Conservation (phyloP, 2,329 filamentous ascomycete genomes). For the Hypoxylon sp. region DNA sequence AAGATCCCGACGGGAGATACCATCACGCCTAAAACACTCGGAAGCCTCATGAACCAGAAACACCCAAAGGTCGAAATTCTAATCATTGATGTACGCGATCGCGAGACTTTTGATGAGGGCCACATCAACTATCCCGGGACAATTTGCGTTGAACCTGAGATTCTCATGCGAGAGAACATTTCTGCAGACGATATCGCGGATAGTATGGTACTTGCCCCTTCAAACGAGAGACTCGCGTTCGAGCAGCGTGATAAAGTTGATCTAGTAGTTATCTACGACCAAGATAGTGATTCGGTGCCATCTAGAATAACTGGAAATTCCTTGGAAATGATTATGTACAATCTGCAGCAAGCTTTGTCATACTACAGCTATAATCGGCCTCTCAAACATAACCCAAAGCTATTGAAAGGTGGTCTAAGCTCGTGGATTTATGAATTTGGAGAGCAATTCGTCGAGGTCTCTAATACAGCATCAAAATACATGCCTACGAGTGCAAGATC, state of each 20-base stretch:
- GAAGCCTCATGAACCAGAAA: slow-evolving; percentile 74
- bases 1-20: slow-evolving; percentile 67
- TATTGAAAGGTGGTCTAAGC: slow-evolving; percentile 85
- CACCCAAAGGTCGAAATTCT: slow-evolving; percentile 74
- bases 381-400: slow-evolving; percentile 78
- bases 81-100: slow-evolving; percentile 86
- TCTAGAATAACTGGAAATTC: slow-evolving; percentile 53
- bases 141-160: slow-evolving; percentile 88
- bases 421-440: slow-evolving; percentile 92
- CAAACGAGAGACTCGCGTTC: slow-evolving; percentile 83
- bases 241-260: slow-evolving; percentile 82
- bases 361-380: slow-evolving; percentile 87
- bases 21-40: slow-evolving; percentile 79
- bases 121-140: slow-evolving; percentile 88
- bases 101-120: slow-evolving; percentile 86
- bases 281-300: slow-evolving; percentile 70
- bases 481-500: slow-evolving; percentile 29
- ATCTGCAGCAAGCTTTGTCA: slow-evolving; percentile 82
- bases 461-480: slow-evolving; percentile 46
- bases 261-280: slow-evolving; percentile 91
- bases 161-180: slow-evolving; percentile 77
- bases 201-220: slow-evolving; percentile 77
- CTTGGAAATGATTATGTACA: slow-evolving; percentile 72
- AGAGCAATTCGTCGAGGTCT: slow-evolving; percentile 69
- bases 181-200: slow-evolving; percentile 75